Conservation (phyloP, 2,329 filamentous ascomycete species). For the Aureobasidium pullulans region DNA sequence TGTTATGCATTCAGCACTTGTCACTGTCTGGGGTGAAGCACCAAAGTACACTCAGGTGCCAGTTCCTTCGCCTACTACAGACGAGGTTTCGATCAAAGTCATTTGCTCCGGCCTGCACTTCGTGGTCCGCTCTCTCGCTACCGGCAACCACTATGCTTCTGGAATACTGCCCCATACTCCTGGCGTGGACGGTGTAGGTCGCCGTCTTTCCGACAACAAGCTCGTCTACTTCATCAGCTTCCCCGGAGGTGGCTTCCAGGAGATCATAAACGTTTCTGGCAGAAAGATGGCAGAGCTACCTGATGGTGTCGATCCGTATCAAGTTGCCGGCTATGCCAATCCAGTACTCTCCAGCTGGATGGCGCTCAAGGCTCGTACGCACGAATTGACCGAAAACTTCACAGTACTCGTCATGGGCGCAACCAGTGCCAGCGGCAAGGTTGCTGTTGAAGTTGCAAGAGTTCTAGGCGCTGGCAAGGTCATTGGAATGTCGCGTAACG, state of each 20-base stretch:
- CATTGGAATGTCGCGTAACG: constrained; percentile 46
- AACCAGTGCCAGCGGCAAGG: constrained; percentile 45
- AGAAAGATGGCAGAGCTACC: constrained; percentile 36
- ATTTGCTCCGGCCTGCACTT: constrained; percentile 47
- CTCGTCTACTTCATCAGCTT: constrained; percentile 45
- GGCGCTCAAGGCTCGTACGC: constrained; percentile 43
- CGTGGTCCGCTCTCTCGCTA: constrained; percentile 47
- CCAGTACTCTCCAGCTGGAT: constrained; percentile 52
- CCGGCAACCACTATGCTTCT: constrained; percentile 49
- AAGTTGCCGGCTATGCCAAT: constrained; percentile 49
- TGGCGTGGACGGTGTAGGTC: constrained; percentile 48
- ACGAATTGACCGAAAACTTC: constrained; percentile 35
- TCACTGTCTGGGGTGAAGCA: constrained; percentile 34
- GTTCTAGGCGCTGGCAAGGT: constrained; percentile 43
- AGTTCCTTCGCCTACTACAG: not conserved
- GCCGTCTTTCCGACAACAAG: constrained; percentile 35
- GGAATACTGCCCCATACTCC: constrained; percentile 44
- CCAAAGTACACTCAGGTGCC: constrained; percentile 30
- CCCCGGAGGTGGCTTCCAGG: constrained; percentile 34
- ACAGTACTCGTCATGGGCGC: constrained; percentile 47
- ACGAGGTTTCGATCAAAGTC: constrained; percentile 45
- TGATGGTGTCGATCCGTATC: constrained; percentile 38
- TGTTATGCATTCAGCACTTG: constrained; percentile 33
- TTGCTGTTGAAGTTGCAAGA: constrained; percentile 44
- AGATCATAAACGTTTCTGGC: constrained; percentile 43